Conservation (phyloP, 805 yeast genomes). For the Soucietia sequanensis region DNA sequence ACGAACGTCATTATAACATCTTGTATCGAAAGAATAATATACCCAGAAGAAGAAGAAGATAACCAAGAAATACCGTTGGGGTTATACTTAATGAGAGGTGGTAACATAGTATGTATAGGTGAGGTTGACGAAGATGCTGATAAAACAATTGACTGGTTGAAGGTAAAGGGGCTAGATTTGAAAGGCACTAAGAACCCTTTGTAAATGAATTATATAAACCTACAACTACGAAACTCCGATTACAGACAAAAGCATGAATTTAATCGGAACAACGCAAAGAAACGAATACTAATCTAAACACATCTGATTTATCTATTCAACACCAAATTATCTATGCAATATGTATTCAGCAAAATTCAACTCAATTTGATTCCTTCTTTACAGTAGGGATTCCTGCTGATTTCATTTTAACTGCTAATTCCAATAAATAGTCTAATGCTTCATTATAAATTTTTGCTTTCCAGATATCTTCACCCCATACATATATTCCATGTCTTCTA, state of each 20-base stretch:
- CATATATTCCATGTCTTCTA: constrained; percentile 90
- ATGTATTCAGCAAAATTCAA: constrained; percentile 1
- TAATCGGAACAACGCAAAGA: too few relatives aligned
- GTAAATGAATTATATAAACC: constrained; percentile 11
- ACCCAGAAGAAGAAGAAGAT: constrained; percentile 35
- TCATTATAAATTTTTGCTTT: constrained; percentile 92
- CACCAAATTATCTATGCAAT: neutral
- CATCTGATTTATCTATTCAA: neutral
- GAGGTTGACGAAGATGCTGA: constrained; percentile 46
- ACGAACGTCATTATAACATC: constrained; percentile 57
- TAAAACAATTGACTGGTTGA: constrained; percentile 40
- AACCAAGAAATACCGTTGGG: constrained; percentile 47
- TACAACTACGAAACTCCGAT: too few relatives aligned
- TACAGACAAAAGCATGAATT: too few relatives aligned
- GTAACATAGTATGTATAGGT: constrained; percentile 56
- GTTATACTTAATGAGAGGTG: constrained; percentile 56
- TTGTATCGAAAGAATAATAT: constrained; percentile 51
- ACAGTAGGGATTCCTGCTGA: constrained; percentile 61
- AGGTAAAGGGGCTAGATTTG: constrained; percentile 28
- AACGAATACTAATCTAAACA: neutral
- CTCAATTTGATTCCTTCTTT: constrained; percentile 7
- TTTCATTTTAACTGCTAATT: constrained; percentile 80
- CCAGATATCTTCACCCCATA: constrained; percentile 94
- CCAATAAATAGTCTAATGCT: constrained; percentile 86
- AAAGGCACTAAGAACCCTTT: constrained; percentile 42